These are phyloP conservation scores for Fusarium palustre DNA, from an alignment of 2,329 filamentous ascomycete genomes.

Conservation along the genomic window DNA sequence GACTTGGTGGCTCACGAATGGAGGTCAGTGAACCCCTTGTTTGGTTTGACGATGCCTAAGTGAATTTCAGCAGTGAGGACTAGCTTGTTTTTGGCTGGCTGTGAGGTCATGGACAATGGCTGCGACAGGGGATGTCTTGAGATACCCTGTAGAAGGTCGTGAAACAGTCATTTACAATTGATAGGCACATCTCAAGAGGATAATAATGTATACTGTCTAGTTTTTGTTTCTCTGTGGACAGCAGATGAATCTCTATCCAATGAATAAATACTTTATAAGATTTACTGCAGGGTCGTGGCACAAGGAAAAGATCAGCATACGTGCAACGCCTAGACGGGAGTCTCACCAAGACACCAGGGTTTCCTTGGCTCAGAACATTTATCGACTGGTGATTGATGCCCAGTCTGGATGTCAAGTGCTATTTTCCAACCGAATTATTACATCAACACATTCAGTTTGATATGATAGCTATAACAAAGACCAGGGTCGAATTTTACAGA, in stretches of 20 bases:
- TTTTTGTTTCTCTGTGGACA: neutral
- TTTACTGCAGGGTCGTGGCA: constrained; percentile 24
- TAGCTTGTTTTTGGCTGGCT: constrained; percentile 33
- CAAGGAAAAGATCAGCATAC: constrained; percentile 6
- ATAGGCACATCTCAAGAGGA: neutral
- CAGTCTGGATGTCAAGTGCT: neutral
- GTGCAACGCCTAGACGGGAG: neutral
- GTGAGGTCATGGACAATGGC: constrained; percentile 39
- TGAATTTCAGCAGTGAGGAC: constrained; percentile 28
- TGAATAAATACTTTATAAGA: neutral
- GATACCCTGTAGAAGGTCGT: constrained; percentile 24
- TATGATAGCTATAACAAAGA: neutral
- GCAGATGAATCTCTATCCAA: neutral
- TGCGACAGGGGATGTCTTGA: constrained; percentile 7
- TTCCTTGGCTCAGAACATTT: neutral
- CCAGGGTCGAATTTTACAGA: neutral
- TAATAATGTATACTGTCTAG: no score
- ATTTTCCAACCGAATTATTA: no score
- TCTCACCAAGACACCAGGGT: neutral
- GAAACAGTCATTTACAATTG: neutral
- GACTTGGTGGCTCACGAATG: constrained; percentile 23
- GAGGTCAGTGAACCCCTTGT: constrained; percentile 11
- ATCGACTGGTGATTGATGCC: no score
- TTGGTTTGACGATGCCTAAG: constrained; percentile 27
- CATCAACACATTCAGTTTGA: neutral